A percentile compares a stretch with the other conserved stretches of the same genome.
These are phyloP conservation scores for Taphrina sp. DNA, from an alignment of 1,139 yeast genomes.

Conservation along the genomic window DNA sequence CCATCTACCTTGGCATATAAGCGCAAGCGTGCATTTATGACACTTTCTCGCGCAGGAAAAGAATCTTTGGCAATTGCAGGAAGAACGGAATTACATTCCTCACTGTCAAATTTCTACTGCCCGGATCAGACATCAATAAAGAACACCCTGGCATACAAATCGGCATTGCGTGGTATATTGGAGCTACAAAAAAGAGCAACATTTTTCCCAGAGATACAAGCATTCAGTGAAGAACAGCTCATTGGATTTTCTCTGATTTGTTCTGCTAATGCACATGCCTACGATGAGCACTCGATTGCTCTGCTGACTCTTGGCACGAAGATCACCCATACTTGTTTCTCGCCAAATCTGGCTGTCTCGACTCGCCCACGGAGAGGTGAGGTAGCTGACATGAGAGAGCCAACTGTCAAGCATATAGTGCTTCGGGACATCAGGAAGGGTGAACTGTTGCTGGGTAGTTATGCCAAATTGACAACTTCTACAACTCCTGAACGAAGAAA, in stretches of 20 bases:
- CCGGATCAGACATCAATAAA: background rate
- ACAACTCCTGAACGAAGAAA: background rate
- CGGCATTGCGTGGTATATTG: constrained; percentile 7
- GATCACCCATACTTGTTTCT: constrained; percentile 22
- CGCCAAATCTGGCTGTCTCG: constrained; percentile 22
- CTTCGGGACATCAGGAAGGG: constrained; percentile 9
- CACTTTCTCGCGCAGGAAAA: constrained; percentile 11
- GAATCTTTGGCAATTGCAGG: constrained; percentile 2
- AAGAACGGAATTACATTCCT: background rate
- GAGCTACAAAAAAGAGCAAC: constrained; percentile 3
- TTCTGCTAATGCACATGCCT: constrained; percentile 21
- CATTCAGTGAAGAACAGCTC: constrained; percentile 3
- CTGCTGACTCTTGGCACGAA: constrained; percentile 12
- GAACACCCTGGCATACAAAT: constrained; percentile 11
- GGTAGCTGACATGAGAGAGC: background rate
- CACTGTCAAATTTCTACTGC: background rate
- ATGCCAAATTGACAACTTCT: constrained; percentile 3
- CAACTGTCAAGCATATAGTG: constrained; percentile 17
- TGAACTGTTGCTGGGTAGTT: constrained; percentile 17
- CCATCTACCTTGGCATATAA: constrained; percentile 1
- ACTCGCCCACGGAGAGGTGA: background rate
- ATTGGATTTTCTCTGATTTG: constrained; percentile 7
- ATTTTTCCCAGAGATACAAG: constrained; percentile 5
- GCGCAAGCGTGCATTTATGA: constrained; percentile 28
- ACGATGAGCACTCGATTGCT: constrained; percentile 11